phyloP scores from a whole-genome alignment of 352 stramenopile species.

The Peronosclerospora sorghi region DNA sequence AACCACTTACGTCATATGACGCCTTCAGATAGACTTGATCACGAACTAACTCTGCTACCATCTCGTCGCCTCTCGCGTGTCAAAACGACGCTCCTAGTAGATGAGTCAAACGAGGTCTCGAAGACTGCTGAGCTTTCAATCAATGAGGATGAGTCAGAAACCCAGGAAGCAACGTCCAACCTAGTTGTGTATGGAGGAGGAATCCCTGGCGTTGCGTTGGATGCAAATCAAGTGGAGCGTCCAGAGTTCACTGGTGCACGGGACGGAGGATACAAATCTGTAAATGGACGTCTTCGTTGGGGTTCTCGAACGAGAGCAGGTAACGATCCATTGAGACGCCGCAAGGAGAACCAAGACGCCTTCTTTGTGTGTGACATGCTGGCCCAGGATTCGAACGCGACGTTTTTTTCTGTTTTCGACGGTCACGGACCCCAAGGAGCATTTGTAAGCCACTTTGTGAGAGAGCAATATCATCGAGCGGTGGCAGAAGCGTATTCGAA shows the following conservation, averaged over 20 bases:
- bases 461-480: conserved; percentile 51
- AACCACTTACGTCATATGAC: neutral
- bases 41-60: neutral
- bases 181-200: conserved; percentile 42
- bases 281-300: conserved; percentile 38
- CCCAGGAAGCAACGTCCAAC: conserved; percentile 1
- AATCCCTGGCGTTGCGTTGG: conserved; percentile 54
- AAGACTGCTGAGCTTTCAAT: conserved; percentile 4
- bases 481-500: conserved; percentile 32
- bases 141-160: neutral
- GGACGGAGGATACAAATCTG: conserved; percentile 37
- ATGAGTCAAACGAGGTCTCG: conserved; percentile 17
- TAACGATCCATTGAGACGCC: conserved; percentile 61
- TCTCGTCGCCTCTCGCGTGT: conserved; percentile 21
- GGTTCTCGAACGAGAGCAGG: conserved; percentile 44
- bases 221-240: conserved; percentile 39
- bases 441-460: conserved; percentile 61
- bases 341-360: conserved; percentile 77
- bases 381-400: conserved; percentile 28
- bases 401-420: conserved; percentile 71
- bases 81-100: conserved; percentile 29
- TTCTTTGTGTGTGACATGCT: conserved; percentile 52
- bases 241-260: conserved; percentile 51
- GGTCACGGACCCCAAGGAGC: conserved; percentile 66
- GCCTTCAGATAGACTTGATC: neutral